A percentile compares a stretch with the other conserved stretches of the same genome.
Conservation (phyloP, 2,329 filamentous ascomycete genomes). For the Coniochaeta ligniaria region DNA sequence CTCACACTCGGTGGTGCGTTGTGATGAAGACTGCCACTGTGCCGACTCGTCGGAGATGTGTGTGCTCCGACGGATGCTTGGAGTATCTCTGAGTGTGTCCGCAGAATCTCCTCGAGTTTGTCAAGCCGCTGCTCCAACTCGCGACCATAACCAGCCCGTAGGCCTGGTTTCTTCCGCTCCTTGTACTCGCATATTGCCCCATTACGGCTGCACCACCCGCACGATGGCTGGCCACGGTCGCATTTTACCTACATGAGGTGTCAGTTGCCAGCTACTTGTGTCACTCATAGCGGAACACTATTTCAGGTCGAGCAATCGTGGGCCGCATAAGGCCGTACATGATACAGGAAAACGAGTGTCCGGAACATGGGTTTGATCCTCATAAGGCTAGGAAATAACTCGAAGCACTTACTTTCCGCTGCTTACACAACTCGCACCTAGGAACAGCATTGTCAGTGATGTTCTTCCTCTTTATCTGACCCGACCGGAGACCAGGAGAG, state of each 20-base stretch:
- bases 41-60: conserved; percentile 21
- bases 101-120: conserved; percentile 59
- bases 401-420: conserved; percentile 58
- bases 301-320: not conserved
- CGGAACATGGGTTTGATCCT: not conserved
- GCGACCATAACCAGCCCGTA: conserved; percentile 62
- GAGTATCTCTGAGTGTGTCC: conserved; percentile 59
- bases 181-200: conserved; percentile 59
- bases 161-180: conserved; percentile 59
- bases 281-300: not conserved
- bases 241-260: conserved; percentile 53
- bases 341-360: not conserved
- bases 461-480: conserved; percentile 12
- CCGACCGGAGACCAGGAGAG: not conserved
- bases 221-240: conserved; percentile 67
- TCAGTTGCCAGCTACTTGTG: conserved; percentile 4
- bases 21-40: conserved; percentile 10
- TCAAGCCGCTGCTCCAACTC: conserved; percentile 68
- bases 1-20: conserved; percentile 33
- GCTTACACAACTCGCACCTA: conserved; percentile 73
- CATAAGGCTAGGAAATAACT: not conserved
- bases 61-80: conserved; percentile 43
- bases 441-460: conserved; percentile 21
- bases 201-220: conserved; percentile 61
- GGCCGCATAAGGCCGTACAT: not conserved